These are phyloP conservation scores for Cytospora schulzeri DNA, from an alignment of 2,329 filamentous ascomycete genomes.

Conservation along the genomic window DNA sequence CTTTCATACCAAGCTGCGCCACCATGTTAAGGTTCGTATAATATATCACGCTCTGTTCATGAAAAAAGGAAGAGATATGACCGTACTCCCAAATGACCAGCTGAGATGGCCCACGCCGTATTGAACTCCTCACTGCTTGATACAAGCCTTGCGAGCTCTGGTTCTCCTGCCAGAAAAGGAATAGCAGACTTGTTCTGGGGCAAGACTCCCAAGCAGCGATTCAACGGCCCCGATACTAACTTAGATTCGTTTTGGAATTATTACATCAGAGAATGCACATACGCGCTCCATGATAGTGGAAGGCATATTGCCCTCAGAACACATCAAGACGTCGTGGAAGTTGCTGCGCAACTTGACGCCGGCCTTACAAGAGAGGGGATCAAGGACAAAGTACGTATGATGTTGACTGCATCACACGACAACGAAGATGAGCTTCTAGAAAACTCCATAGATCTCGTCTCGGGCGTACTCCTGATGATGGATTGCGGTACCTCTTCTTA, in stretches of 20 bases:
- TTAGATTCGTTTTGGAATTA: slow-evolving; percentile 7
- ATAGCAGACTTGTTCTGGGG: background rate
- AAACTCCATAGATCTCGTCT: slow-evolving; percentile 4
- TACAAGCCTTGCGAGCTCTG: background rate
- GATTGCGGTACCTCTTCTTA: background rate
- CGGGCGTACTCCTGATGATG: slow-evolving; percentile 8
- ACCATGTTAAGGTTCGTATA: too few relatives aligned
- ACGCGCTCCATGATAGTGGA: slow-evolving; percentile 10
- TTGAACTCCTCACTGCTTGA: background rate
- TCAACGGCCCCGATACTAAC: background rate
- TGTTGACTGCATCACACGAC: background rate
- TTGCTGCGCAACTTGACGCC: slow-evolving; percentile 9
- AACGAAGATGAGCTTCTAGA: slow-evolving; percentile 15
- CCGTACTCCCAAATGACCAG: too few relatives aligned
- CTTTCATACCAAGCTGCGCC: too few relatives aligned
- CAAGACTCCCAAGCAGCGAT: background rate
- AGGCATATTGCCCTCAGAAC: slow-evolving; percentile 5
- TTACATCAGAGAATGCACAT: background rate
- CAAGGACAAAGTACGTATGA: slow-evolving; percentile 6
- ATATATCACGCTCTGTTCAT: too few relatives aligned
- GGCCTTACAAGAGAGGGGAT: background rate
- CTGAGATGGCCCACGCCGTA: background rate
- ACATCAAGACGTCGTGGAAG: slow-evolving; percentile 10
- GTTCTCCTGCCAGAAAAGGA: background rate
- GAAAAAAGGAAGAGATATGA: too few relatives aligned